These are phyloP conservation scores for Tolypocladium nubicola DNA, from an alignment of 2,329 filamentous ascomycete genomes.

Conservation along the genomic window DNA sequence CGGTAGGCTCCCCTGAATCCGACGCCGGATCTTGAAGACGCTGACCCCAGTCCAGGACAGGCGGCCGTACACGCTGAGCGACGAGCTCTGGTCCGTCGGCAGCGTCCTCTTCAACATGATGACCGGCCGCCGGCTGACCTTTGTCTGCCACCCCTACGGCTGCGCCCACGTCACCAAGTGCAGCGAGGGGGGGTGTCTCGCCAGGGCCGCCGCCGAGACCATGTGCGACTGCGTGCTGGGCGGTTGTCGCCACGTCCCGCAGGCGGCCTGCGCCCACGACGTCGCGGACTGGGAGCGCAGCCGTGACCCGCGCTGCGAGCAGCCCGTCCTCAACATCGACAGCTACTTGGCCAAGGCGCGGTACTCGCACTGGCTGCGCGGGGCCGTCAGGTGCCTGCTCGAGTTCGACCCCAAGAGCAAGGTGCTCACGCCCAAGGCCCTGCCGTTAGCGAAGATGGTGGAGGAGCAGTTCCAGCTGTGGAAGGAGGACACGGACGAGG, in stretches of 20 bases:
- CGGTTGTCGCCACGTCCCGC: slow-evolving; percentile 11
- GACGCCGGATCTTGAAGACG: neutral
- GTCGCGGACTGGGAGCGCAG: slow-evolving; percentile 5
- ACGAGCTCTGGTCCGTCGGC: slow-evolving; percentile 28
- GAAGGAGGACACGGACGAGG: slow-evolving; percentile 18
- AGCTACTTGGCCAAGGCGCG: slow-evolving; percentile 11
- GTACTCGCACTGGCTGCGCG: slow-evolving; percentile 16
- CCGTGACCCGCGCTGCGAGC: slow-evolving; percentile 9
- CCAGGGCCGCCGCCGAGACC: slow-evolving; percentile 5
- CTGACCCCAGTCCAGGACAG: slow-evolving; percentile 9
- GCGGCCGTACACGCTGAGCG: slow-evolving; percentile 23
- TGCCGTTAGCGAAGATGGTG: slow-evolving; percentile 8
- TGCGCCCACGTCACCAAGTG: slow-evolving; percentile 20
- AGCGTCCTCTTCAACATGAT: slow-evolving; percentile 31
- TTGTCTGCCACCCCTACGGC: slow-evolving; percentile 8
- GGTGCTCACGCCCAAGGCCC: neutral
- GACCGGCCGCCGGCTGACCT: slow-evolving; percentile 13
- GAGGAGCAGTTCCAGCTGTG: slow-evolving; percentile 17
- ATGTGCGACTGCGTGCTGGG: slow-evolving; percentile 12
- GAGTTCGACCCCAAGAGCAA: slow-evolving; percentile 9
- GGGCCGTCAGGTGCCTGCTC: slow-evolving; percentile 14
- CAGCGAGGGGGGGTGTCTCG: slow-evolving; percentile 14
- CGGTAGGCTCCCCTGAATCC: neutral
- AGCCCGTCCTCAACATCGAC: slow-evolving; percentile 19
- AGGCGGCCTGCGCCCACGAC: slow-evolving; percentile 5